phyloP scores from a whole-genome alignment of 805 yeast genomes.

The Zygosaccharomyces siamensis region DNA sequence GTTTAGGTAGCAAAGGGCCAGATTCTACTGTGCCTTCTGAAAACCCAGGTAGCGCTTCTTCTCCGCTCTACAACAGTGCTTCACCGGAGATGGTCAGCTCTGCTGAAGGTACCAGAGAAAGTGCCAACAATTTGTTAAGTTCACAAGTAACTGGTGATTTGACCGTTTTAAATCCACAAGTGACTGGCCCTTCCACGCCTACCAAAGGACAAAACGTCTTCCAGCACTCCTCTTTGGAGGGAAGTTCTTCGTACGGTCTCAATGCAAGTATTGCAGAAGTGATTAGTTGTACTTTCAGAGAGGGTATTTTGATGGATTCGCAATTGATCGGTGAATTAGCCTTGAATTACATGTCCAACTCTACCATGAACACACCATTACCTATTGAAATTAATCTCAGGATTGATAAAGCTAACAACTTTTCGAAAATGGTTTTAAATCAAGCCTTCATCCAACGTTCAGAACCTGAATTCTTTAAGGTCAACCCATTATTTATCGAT shows the following conservation, averaged over 20 bases:
- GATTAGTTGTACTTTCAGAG: constrained; percentile 65
- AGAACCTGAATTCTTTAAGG: constrained; percentile 40
- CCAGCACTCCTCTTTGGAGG: constrained; percentile 44
- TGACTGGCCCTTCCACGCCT: constrained; percentile 40
- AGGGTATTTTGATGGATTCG: constrained; percentile 56
- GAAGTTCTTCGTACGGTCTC: constrained; percentile 53
- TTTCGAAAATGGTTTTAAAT: constrained; percentile 48
- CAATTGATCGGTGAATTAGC: constrained; percentile 84
- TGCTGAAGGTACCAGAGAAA: constrained; percentile 6
- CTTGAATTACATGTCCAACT: constrained; percentile 51
- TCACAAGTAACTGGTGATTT: constrained; percentile 33
- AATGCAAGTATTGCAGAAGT: constrained; percentile 85
- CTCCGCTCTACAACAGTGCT: constrained; percentile 4
- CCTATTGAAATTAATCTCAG: constrained; percentile 44
- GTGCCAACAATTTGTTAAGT: constrained; percentile 11
- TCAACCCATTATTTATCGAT: constrained; percentile 47
- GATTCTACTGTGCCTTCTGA: background rate
- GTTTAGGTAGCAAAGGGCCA: constrained; percentile 15
- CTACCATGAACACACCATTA: constrained; percentile 24
- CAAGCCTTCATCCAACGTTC: constrained; percentile 49
- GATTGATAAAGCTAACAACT: constrained; percentile 39
- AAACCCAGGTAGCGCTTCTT: constrained; percentile 15
- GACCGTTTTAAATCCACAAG: constrained; percentile 39
- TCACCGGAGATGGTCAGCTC: constrained; percentile 7
- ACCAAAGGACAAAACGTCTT: constrained; percentile 31